Conservation (phyloP, 768 basidiomycete genomes). For the Pleurotus tuber-regium region DNA sequence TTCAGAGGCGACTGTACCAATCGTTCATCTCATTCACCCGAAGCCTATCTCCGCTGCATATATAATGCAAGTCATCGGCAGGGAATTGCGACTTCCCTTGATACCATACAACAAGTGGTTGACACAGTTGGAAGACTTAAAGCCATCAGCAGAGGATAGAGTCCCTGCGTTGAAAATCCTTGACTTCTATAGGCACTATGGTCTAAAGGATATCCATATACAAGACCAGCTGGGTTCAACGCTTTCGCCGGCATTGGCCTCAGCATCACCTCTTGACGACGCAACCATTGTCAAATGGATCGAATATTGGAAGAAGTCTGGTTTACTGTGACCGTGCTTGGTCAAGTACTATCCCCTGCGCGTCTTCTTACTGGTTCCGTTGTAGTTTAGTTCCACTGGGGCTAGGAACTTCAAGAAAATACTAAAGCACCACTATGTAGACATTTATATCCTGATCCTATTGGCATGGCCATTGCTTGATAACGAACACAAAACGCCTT, state of each 20-base stretch:
- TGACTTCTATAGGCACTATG: neutral
- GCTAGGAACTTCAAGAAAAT: too few relatives aligned
- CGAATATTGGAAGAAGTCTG: neutral
- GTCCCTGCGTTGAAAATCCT: conserved; percentile 12
- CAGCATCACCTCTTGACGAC: neutral
- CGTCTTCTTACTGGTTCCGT: too few relatives aligned
- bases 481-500: too few relatives aligned
- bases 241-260: neutral
- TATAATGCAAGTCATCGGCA: conserved; percentile 24
- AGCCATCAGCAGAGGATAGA: neutral
- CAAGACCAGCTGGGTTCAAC: neutral
- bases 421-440: too few relatives aligned
- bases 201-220: neutral
- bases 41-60: conserved; percentile 28
- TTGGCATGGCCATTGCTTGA: too few relatives aligned
- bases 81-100: conserved; percentile 24
- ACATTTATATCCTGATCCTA: too few relatives aligned
- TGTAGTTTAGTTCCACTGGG: too few relatives aligned
- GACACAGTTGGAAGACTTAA: conserved; percentile 17
- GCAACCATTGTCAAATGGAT: neutral
- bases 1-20: conserved; percentile 18
- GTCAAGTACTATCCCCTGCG: too few relatives aligned
- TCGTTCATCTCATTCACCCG: conserved; percentile 39
- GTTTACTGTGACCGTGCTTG: too few relatives aligned
- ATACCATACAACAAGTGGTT: conserved; percentile 35